Base-by-base conservation (phyloP, 768 basidiomycete species). In the Steccherinum ochraceum region DNA sequence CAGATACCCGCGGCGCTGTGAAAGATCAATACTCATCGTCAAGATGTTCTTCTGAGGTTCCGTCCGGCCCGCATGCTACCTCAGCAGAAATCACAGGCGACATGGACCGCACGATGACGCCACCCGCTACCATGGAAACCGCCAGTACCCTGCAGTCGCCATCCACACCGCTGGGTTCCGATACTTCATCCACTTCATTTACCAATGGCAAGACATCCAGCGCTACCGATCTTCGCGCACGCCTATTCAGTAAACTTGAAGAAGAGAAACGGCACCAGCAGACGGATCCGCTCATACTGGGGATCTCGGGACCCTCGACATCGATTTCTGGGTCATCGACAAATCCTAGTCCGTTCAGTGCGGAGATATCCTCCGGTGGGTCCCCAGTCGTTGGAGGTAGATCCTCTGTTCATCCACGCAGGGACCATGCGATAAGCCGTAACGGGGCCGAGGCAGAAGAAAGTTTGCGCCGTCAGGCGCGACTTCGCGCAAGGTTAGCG, bases 381-480 rank as follows among this genome's bases (percentile, higher is more conserved):
- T n/a, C n/a, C n/a, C n/a, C n/a, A n/a, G n/a, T n/a, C n/a, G n/a
- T n/a, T n/a, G n/a, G n/a, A n/a, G n/a, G n/a, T n/a, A n/a, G n/a
- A n/a, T n/a, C n/a, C n/a, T n/a, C n/a, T n/a, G n/a, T n/a, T n/a
- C n/a, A n/a, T n/a, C n/a, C n/a, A 35, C 30, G 30, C 16, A 16
- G 7, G 16, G 7, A 35, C 30, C 30, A 35, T 16, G 30, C 30
- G 30, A 16, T 16, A 7, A 16, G 30, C 16, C 7, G 30, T 35
- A 35, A 35, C 30, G 30, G 30, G 30, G 30, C 30, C 7, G 30
- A 35, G 7, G 30, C 30, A 48, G 79, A 82, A 57, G 69, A 67
- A 45, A 67, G 65, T 50, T 65, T 81, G 55, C 75, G 78, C 47
- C 64, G 63, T 46, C 75, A 74, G 57, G 75, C 77, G 39, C 76